phyloP scores from a whole-genome alignment of 257 asterid genomes.

The Gentiana straminea region DNA sequence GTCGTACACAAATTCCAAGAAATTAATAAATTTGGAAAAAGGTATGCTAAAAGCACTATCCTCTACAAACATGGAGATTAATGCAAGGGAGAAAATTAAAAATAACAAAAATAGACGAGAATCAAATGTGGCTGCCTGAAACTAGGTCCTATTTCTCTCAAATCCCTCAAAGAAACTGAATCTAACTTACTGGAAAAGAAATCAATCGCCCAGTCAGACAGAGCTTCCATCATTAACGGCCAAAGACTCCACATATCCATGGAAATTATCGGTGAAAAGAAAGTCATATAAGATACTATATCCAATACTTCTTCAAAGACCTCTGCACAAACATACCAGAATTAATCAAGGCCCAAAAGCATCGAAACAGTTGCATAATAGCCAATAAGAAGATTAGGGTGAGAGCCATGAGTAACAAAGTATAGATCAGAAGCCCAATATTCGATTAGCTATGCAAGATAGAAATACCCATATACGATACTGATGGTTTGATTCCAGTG shows the following conservation, averaged over 20 bases:
- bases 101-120: background rate
- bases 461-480: too few relatives aligned
- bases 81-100: too few relatives aligned
- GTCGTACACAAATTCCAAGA: too few relatives aligned
- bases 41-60: too few relatives aligned
- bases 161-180: background rate
- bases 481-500: too few relatives aligned
- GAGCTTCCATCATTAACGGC: constrained; percentile 91
- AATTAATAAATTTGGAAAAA: too few relatives aligned
- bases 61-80: too few relatives aligned
- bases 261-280: constrained; percentile 87
- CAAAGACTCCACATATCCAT: constrained; percentile 98
- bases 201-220: constrained; percentile 98
- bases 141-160: background rate
- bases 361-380: background rate
- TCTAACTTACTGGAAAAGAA: constrained; percentile 78
- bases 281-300: constrained; percentile 96
- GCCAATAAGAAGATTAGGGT: background rate
- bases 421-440: background rate
- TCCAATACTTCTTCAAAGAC: constrained; percentile 97
- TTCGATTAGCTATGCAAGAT: too few relatives aligned
- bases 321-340: constrained; percentile 47
- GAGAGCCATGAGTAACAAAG: background rate
- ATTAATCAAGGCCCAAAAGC: constrained; percentile 1
- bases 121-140: background rate